Conservation (phyloP, 129 eudicot genomes). For the Chrysanthemum makinoi region DNA sequence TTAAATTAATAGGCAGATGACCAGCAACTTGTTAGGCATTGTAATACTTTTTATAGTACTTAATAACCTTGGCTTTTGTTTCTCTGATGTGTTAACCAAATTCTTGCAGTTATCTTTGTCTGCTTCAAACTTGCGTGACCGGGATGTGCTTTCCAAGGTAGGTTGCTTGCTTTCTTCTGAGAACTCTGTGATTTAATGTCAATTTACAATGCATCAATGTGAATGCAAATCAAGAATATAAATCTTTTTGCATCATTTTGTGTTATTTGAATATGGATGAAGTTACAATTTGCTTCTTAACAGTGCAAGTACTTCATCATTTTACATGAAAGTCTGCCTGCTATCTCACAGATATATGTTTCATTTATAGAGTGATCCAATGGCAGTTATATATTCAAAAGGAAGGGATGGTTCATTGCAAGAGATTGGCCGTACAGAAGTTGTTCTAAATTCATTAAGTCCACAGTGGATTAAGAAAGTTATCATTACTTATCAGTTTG, state of each 20-base stretch:
- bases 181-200: not conserved
- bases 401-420: slow-evolving; percentile 79
- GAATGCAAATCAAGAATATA: too few species aligned
- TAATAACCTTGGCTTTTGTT: slow-evolving; percentile 14
- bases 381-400: slow-evolving; percentile 75
- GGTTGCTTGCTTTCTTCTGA: slow-evolving; percentile 17
- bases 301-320: slow-evolving; percentile 14
- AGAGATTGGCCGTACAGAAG: slow-evolving; percentile 97
- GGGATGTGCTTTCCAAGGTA: slow-evolving; percentile 96
- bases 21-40: slow-evolving; percentile 10
- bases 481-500: slow-evolving; percentile 73
- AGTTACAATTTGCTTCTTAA: not conserved
- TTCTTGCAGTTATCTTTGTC: slow-evolving; percentile 80
- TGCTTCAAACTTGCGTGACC: slow-evolving; percentile 80
- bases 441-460: slow-evolving; percentile 68
- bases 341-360: slow-evolving; percentile 27
- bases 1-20: slow-evolving; percentile 21
- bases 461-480: slow-evolving; percentile 85
- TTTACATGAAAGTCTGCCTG: slow-evolving; percentile 25
- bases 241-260: not conserved
- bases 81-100: slow-evolving; percentile 25
- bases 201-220: too few species aligned
- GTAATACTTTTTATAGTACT: slow-evolving; percentile 3
- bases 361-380: slow-evolving; percentile 88
- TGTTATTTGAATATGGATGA: not conserved